Percentiles rank a stretch among this genome's conserved stretches.
Conservation (phyloP, 192 early-diverging fungal genomes). For the Phycomyces nitens region DNA sequence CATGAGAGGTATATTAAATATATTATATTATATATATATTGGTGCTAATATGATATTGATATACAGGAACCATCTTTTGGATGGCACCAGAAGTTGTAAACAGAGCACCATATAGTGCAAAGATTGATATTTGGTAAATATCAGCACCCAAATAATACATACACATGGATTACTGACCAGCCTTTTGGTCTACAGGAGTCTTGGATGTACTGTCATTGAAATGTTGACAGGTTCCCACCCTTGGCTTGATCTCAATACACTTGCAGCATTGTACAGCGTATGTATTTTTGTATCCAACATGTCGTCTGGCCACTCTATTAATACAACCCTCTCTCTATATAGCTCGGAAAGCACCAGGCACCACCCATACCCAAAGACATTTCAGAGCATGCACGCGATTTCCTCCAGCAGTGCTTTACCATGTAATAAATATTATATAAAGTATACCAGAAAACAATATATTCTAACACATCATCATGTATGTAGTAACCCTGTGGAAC, state of each 20-base stretch:
- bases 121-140: conserved; percentile 86
- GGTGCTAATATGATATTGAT: background rate
- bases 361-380: conserved; percentile 80
- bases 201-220: conserved; percentile 88
- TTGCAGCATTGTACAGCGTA: conserved; percentile 56
- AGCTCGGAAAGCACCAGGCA: conserved; percentile 75
- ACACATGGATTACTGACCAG: background rate
- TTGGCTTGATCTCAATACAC: conserved; percentile 56
- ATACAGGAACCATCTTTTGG: conserved; percentile 77
- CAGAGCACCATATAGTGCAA: conserved; percentile 77
- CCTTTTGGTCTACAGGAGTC: conserved; percentile 31
- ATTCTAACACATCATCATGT: too few species aligned
- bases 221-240: conserved; percentile 90
- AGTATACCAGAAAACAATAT: too few species aligned
- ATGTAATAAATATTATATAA: conserved; percentile 60
- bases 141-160: background rate
- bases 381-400: conserved; percentile 64
- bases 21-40: conserved; percentile 22
- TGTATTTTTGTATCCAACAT: too few species aligned
- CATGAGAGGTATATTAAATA: conserved; percentile 10
- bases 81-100: conserved; percentile 96
- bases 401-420: conserved; percentile 73
- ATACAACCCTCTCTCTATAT: conserved; percentile 10
- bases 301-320: too few species aligned
- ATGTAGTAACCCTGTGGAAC: conserved; percentile 62